A percentile compares a stretch with the other conserved stretches of the same genome.
These are phyloP conservation scores for Cicer arietinum DNA, from an alignment of 306 rosid species.

Conservation along the genomic window DNA sequence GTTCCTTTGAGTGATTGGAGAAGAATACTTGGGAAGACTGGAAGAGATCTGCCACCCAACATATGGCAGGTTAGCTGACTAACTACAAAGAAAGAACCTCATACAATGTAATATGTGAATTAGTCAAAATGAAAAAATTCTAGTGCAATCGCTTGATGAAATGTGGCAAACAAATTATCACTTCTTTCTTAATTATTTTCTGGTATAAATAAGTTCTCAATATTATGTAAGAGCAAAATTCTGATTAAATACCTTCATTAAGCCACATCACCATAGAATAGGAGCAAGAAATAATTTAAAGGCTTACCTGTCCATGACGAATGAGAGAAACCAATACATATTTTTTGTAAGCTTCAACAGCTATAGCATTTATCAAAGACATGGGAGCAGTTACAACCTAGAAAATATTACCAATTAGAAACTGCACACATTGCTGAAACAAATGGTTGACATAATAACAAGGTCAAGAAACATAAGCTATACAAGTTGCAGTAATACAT, in stretches of 20 bases:
- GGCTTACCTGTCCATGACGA: conserved; percentile 81
- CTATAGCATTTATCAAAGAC: conserved; percentile 74
- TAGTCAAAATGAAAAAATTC: conserved; percentile 4
- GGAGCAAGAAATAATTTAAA: conserved; percentile 35
- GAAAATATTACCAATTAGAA: conserved; percentile 42
- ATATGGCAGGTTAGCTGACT: conserved; percentile 38
- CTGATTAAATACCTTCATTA: conserved; percentile 26
- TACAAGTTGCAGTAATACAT: conserved; percentile 29
- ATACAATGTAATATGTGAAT: conserved; percentile 9
- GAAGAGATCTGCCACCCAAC: conserved; percentile 67
- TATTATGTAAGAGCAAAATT: not conserved
- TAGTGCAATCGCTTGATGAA: conserved; percentile 1
- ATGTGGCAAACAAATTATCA: not conserved
- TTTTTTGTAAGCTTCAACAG: conserved; percentile 94
- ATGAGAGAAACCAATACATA: conserved; percentile 85
- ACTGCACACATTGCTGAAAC: conserved; percentile 21
- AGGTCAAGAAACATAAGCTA: conserved; percentile 30
- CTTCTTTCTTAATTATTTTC: not conserved
- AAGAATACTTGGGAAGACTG: conserved; percentile 82
- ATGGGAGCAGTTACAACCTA: conserved; percentile 98
- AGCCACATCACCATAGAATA: not conserved
- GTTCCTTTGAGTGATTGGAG: conserved; percentile 81
- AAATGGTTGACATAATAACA: conserved; percentile 26
- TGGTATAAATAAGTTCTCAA: not conserved
- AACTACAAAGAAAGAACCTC: conserved; percentile 14